Percentiles rank a stretch among this genome's conserved stretches.
Evolutionary conservation across 441 rosid genomes (phyloP).

Genomic region (Erodium trifolium): DNA sequence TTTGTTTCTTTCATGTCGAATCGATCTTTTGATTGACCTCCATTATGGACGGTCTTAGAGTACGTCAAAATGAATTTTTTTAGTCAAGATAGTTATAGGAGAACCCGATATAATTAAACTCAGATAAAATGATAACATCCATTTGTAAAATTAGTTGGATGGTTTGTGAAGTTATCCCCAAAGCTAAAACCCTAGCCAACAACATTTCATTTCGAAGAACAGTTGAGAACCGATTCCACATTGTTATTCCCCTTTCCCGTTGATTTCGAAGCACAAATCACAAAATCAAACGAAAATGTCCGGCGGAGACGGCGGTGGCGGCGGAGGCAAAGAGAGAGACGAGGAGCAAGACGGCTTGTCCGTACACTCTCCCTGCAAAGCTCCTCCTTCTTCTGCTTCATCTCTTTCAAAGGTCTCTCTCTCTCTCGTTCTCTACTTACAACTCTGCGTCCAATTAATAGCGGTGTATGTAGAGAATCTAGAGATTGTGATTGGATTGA

Average conservation of each 20-base stretch:
- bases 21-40: no score
- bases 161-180: no score
- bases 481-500: not conserved
- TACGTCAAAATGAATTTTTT: no score
- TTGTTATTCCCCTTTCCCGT: not conserved
- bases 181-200: not conserved
- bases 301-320: constrained; percentile 11
- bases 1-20: no score
- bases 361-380: constrained; percentile 87
- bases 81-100: no score
- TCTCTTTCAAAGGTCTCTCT: constrained; percentile 72
- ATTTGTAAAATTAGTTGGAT: no score
- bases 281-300: not conserved
- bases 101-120: no score
- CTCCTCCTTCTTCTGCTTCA: constrained; percentile 84
- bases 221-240: not conserved
- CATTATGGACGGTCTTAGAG: no score
- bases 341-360: constrained; percentile 92
- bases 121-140: no score
- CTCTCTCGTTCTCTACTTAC: not conserved
- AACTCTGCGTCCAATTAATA: not conserved
- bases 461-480: not conserved
- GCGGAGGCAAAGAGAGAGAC: constrained; percentile 38
- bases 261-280: not conserved
- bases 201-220: not conserved